Base-by-base conservation (phyloP, 495 filamentous ascomycete species). In the Hapsidospora chrysogenum region DNA sequence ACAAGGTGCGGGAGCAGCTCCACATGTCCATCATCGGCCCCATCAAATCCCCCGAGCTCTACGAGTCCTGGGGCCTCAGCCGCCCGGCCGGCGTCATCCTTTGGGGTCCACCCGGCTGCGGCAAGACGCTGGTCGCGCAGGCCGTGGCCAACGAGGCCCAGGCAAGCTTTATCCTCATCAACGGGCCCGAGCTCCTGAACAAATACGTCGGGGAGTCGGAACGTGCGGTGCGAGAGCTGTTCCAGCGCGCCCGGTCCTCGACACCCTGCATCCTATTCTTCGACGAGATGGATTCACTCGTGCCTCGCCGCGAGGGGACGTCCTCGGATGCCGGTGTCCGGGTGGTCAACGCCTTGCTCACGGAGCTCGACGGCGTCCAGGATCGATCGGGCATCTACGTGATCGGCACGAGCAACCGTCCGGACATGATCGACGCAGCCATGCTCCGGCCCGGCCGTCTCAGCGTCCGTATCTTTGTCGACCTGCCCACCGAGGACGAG, bases 111-210 rank as follows among this genome's bases (percentile, higher is more conserved):
- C 89, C 89, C 2, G 89, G 89, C 20, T 97, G 89, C 56, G 89
- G 89, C 42, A 97, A 97, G 53, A 97, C 89, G 0, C 70, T 97
- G 4, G 74, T 97, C 7, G 89, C 89, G 34, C 95, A 95, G 57
- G 89, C 89, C 13, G 85, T 93, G 4, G 89, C 89, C 39, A 92
- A 92, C 54, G 92, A 95, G 56, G 84, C 78, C 17, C 77, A 80
- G 43, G 89, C 92, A 18, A 96, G 94, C 55, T 97, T 97, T 66
- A 97, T 97, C 57, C 85, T 80, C 43, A 82, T 97, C 57, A 94
- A 93, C 60, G 89, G 89, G 0, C 87, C 89, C 2, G 86, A 95
- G 46, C 64, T 95, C 2, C 69, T 92, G 28, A 92, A 92, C 58
- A 94, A 94, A 56, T 97, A 82, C 44, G 85, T 97, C 18, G 89